These are phyloP conservation scores for Domatiomyces catenatus DNA, from an alignment of 2,329 filamentous ascomycete species.

Conservation along the genomic window DNA sequence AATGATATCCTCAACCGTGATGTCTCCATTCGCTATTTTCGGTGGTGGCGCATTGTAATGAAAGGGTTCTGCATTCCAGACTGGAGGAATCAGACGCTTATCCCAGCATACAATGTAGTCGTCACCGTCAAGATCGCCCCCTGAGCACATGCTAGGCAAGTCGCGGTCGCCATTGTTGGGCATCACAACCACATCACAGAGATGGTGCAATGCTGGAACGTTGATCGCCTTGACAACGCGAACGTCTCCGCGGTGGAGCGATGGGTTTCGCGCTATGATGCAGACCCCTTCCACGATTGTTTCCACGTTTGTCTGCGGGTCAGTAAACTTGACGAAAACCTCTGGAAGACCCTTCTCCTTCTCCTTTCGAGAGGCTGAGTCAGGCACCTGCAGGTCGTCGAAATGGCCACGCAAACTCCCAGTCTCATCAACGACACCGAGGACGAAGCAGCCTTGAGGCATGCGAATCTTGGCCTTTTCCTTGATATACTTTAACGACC, in stretches of 20 bases:
- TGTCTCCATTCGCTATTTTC: constrained; percentile 41
- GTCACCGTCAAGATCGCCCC: constrained; percentile 88
- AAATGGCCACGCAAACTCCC: constrained; percentile 57
- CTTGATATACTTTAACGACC: constrained; percentile 78
- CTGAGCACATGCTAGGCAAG: constrained; percentile 85
- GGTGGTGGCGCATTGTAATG: constrained; percentile 50
- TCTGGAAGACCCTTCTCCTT: constrained; percentile 51
- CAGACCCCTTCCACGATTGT: constrained; percentile 61
- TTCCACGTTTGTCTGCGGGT: constrained; percentile 40
- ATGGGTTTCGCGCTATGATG: constrained; percentile 79
- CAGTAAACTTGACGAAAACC: constrained; percentile 73
- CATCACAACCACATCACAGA: constrained; percentile 76
- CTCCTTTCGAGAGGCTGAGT: constrained; percentile 23
- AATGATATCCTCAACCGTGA: constrained; percentile 58
- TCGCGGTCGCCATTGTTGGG: constrained; percentile 70
- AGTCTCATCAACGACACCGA: constrained; percentile 82
- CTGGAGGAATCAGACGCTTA: constrained; percentile 48
- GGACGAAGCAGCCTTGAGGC: constrained; percentile 67
- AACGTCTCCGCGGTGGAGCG: constrained; percentile 81
- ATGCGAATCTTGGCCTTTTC: constrained; percentile 80
- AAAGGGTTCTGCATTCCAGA: constrained; percentile 66
- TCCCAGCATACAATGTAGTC: constrained; percentile 96
- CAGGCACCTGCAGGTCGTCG: constrained; percentile 25
- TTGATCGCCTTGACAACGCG: constrained; percentile 76
- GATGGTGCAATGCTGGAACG: constrained; percentile 53